Percentiles rank a stretch among this genome's conserved stretches.
Conservation (phyloP, 2,329 filamentous ascomycete genomes). For the Aspergillus piperis region DNA sequence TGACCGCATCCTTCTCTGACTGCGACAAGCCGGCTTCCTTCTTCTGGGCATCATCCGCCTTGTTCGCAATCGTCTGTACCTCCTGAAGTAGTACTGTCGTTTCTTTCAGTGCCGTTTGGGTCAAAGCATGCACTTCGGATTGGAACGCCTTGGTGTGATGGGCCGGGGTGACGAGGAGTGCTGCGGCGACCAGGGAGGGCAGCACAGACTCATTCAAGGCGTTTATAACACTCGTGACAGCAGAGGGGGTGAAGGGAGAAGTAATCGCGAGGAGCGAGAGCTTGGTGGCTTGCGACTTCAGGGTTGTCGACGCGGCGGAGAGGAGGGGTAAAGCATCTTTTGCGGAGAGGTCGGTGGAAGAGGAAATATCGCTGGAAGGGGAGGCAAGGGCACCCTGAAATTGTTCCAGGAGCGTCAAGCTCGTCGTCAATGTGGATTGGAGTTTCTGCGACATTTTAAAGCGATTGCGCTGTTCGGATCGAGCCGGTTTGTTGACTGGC, state of each 20-base stretch:
- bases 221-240: constrained; percentile 68
- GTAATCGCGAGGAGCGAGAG: constrained; percentile 84
- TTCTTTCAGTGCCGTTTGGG: constrained; percentile 63
- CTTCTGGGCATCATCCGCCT: constrained; percentile 46
- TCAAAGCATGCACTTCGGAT: constrained; percentile 63
- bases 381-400: constrained; percentile 42
- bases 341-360: constrained; percentile 12
- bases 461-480: background rate
- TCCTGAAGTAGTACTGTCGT: constrained; percentile 61
- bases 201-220: constrained; percentile 74
- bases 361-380: constrained; percentile 14
- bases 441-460: constrained; percentile 37
- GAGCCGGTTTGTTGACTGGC: background rate
- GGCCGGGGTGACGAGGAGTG: constrained; percentile 63
- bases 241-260: constrained; percentile 79
- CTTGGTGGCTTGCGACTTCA: constrained; percentile 83
- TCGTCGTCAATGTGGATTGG: constrained; percentile 33
- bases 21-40: constrained; percentile 31
- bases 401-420: constrained; percentile 40
- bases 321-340: constrained; percentile 64
- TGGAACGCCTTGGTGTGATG: constrained; percentile 66
- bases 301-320: constrained; percentile 68
- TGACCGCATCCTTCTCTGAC: constrained; percentile 52
- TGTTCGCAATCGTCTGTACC: constrained; percentile 54
- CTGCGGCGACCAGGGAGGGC: constrained; percentile 70